Base-by-base conservation (phyloP, 352 stramenopile genomes). In the Phytophthora fragariaefolia region DNA sequence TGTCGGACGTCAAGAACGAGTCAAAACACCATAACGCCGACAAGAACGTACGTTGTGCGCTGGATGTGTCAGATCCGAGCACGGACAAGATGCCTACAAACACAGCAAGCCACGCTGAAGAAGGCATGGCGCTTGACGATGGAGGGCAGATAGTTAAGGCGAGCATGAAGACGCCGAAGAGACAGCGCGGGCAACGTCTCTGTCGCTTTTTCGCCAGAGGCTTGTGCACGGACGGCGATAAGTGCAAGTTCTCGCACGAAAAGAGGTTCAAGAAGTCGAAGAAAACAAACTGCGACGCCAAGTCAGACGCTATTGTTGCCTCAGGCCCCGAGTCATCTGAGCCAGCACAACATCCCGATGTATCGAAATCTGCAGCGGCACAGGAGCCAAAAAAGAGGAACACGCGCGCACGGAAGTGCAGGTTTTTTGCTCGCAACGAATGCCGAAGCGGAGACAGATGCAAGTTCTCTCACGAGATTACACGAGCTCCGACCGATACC, bases 191-290 rank as follows among this genome's bases (percentile, higher is more conserved):
- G 17, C 42, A 50, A 34, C 81, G 69, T 28, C 52, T 63, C 0
- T 91, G 82, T n/a, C 66, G 54, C 2, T 88, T 77, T 54, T 83
- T 83, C 42, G 55, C 73, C n/a, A 68, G 69, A 58, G 74, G 79
- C 28, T 74, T 72, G n/a, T 89, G 82, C 65, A 74, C 60, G 34
- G 81, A 74, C 15, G 77, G 80, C 17, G 64, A 84, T 27, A 65
- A 77, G 43, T 87, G 79, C 63, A 77, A 74, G 51, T 87, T 74
- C 43, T 71, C 58, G 0, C 76, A 85, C 51, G 54, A 63, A 17
- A 73, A 74, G 50, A 77, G 66, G 10, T 27, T 23, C 17, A 55
- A 58, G 23, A 76, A 66, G 26, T 6, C 30, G 13, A 66, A 65
- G 43, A 64, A 69, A 7, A 24, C 24, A 15, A n/a, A n/a, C 17